Base-by-base conservation (phyloP, 2,329 filamentous ascomycete species). In the Cryphonectria carpinicola region DNA sequence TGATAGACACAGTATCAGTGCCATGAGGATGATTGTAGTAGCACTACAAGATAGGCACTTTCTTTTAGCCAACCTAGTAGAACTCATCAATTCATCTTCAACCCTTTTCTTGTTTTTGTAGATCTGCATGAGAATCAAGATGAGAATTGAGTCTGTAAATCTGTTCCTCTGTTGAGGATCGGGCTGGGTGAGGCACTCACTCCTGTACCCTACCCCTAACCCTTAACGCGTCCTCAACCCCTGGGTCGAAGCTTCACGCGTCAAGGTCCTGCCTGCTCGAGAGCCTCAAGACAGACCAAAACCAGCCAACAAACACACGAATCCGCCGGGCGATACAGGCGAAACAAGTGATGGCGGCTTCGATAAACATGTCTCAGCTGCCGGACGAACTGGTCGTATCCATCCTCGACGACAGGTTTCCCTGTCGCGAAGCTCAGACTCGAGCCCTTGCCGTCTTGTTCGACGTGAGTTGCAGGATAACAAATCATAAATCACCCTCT, bases 351-450 rank as follows among this genome's bases (percentile, higher is more conserved):
- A 68, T 64, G 43, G 32, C 22, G 37, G 19, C 22, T 49, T 52
- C 52, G n/a, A n/a, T 32, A 41, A 49, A 17, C 25, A 65, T 71
- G 65, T 52, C 61, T 76, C 77, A 82, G 70, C 81, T 87, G 19
- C 87, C 87, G 2, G 84, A 86, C 66, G 87, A 89, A 75, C 77
- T 83, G 49, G 74, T 87, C 10, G 77, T 86, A 10, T 78, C 83
- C 2, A 78, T 83, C 3, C 76, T 90, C 8, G 76, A 82, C 41
- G 78, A 84, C 62, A 79, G 75, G 25, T 90, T 87, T 72, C 88
- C 88, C 10, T 88, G 87, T 72, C 84, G 89, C 69, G 86, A 88
- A 64, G 79, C 82, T 65, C 89, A 91, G 78, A 89, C 89, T 70
- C 84, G 85, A n/a, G 82, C 87, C 22, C 79, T 91, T 13, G 82